Conservation (phyloP, 2,329 filamentous ascomycete species). For the Aspergillus fructus region DNA sequence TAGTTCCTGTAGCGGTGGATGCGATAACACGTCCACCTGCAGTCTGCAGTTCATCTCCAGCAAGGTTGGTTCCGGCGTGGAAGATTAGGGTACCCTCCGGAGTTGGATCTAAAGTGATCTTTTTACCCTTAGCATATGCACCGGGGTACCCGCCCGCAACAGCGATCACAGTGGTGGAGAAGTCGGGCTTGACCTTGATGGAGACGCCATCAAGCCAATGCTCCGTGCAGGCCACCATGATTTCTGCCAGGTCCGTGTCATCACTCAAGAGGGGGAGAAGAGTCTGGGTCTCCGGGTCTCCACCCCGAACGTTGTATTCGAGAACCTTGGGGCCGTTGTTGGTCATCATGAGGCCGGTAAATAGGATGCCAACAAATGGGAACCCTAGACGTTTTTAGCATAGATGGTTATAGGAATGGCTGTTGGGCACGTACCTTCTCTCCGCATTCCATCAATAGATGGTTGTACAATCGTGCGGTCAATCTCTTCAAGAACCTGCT, state of each 20-base stretch:
- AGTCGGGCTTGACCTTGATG: slow-evolving; percentile 67
- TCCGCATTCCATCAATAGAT: slow-evolving; percentile 83
- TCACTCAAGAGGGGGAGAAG: slow-evolving; percentile 73
- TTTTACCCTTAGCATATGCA: slow-evolving; percentile 75
- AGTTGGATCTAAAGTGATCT: slow-evolving; percentile 58
- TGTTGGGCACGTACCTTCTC: slow-evolving; percentile 61
- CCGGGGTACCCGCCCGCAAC: slow-evolving; percentile 90
- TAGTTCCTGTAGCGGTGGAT: slow-evolving; percentile 74
- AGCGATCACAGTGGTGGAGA: slow-evolving; percentile 89
- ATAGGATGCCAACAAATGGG: slow-evolving; percentile 46
- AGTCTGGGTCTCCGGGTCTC: slow-evolving; percentile 88
- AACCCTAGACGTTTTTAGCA: slow-evolving; percentile 27
- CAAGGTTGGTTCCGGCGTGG: slow-evolving; percentile 80
- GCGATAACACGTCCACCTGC: slow-evolving; percentile 91
- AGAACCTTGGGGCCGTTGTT: slow-evolving; percentile 75
- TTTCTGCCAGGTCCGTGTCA: slow-evolving; percentile 79
- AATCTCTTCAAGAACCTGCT: slow-evolving; percentile 73
- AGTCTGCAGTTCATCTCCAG: slow-evolving; percentile 66
- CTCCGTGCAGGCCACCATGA: slow-evolving; percentile 82
- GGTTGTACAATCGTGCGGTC: slow-evolving; percentile 83
- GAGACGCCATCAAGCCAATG: slow-evolving; percentile 70
- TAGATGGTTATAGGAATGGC: neutral
- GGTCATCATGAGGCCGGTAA: slow-evolving; percentile 84
- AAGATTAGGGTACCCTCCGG: slow-evolving; percentile 70
- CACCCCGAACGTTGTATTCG: slow-evolving; percentile 92